These are phyloP conservation scores for Aurantiochytrium sp. DNA, from an alignment of 108 stramenopile genomes.

Conservation along the genomic window DNA sequence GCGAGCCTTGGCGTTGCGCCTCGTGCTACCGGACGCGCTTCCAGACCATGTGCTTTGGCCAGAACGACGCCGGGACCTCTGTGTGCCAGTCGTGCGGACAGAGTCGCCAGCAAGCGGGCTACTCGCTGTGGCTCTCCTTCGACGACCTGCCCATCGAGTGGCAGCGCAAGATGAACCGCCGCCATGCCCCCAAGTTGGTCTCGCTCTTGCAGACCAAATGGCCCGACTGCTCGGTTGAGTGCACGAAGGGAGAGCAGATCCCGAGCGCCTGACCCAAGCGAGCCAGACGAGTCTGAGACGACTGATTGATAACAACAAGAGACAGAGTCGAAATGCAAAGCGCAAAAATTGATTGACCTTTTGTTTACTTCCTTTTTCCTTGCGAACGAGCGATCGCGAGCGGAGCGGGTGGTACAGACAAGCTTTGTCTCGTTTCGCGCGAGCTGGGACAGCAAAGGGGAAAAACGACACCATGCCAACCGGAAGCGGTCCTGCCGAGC, in stretches of 20 bases:
- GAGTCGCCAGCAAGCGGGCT: background rate
- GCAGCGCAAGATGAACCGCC: conserved; percentile 28
- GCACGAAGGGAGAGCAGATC: background rate
- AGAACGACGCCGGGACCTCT: background rate
- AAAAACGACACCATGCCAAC: background rate
- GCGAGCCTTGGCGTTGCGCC: background rate
- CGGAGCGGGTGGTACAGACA: background rate
- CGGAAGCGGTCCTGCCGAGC: background rate
- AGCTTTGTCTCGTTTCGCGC: background rate
- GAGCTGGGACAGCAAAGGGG: no score
- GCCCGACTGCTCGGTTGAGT: conserved; percentile 12
- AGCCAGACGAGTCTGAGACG: background rate
- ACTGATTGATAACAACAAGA: background rate
- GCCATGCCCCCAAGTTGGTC: conserved; percentile 11
- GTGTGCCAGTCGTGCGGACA: background rate
- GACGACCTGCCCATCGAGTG: background rate
- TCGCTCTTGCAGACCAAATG: conserved; percentile 9
- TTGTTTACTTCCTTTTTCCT: no score
- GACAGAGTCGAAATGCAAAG: background rate
- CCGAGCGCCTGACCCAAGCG: background rate
- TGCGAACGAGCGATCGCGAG: background rate
- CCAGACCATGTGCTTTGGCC: conserved; percentile 21
- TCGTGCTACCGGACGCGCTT: conserved; percentile 14
- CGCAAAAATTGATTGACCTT: background rate
- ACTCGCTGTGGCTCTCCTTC: background rate